Evolutionary conservation across 148 eudicot genomes (phyloP), one percentile per base, ranked within the genome.

Genomic region (Silene conica): DNA sequence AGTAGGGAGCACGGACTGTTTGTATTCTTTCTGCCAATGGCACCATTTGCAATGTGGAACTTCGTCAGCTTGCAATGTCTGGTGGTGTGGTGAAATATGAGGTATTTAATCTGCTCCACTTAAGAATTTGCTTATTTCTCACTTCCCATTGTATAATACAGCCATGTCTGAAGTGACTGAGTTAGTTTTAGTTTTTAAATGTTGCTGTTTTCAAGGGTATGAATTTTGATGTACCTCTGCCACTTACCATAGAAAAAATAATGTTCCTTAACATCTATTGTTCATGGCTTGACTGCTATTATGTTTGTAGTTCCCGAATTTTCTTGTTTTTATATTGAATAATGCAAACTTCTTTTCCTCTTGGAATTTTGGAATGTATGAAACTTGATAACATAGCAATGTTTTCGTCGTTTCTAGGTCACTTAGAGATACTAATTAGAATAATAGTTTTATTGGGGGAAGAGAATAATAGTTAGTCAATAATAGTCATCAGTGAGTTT

Each of bases 11-110:
- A 19, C 84, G 91, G 3, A 87, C 93, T 11, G 80, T 89, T 72
- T 91, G 91, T 61, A 78, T 91, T 48, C 86, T 91, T 58, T 87
- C 91, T 67, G 96, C 96, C 74, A 87, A 86, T 89, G 96, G 96
- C 59, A 81, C 92, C 45, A 76, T 91, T 74, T 76, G 86, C 84
- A 87, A 87, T 72, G 91, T 86, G 38, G 88, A 88, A 31, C 93
- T 91, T 76, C 85, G 93, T 46, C 93, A 89, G 72, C 85, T 91
- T 72, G 75, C 89, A 70, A 74, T 71, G 74, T 71, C 83, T 74
- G 88, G 91, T 71, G 91, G 90, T 77, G 81, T 74, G 62, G 87
- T 89, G 79, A 83, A 85, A 15, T 89, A 87, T 64, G 91, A 87
- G 93, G 96, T 91, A 72, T 71, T 78, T 67, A 11, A 18, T 63